Evolutionary conservation across 2,329 filamentous ascomycete species (phyloP).

Genomic region (Stemphylium beticola): DNA sequence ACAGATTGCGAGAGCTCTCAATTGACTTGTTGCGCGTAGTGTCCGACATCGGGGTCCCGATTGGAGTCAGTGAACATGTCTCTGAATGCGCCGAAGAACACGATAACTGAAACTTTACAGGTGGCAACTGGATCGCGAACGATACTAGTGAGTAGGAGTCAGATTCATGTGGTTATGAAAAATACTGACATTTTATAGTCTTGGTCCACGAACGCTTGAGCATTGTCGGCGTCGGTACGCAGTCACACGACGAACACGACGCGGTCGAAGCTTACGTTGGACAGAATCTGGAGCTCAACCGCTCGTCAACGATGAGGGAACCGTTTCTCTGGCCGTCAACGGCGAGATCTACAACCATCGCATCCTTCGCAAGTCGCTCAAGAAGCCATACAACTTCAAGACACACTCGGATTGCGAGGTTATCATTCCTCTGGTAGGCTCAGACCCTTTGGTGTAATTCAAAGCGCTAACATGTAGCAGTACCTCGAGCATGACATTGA

Average conservation of each 20-base stretch:
- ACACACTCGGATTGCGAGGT: conserved; percentile 98
- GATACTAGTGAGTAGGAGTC: conserved; percentile 73
- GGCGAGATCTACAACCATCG: conserved; percentile 99
- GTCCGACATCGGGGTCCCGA: conserved; percentile 96
- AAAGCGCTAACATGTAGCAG: conserved; percentile 55
- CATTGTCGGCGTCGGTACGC: conserved; percentile 92
- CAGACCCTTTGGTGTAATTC: background rate
- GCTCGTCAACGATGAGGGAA: conserved; percentile 87
- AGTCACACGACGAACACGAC: conserved; percentile 35
- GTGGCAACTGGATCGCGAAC: conserved; percentile 87
- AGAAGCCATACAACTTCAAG: conserved; percentile 92
- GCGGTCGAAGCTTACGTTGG: conserved; percentile 26
- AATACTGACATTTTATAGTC: conserved; percentile 53
- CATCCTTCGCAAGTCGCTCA: conserved; percentile 85
- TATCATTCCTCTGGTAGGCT: conserved; percentile 89
- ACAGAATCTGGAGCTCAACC: conserved; percentile 94
- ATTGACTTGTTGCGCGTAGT: conserved; percentile 59
- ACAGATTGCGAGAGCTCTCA: conserved; percentile 6
- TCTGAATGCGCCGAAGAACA: conserved; percentile 37
- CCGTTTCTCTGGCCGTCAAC: conserved; percentile 92
- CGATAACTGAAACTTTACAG: conserved; percentile 57
- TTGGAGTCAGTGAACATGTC: conserved; percentile 75
- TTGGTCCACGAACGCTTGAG: conserved; percentile 96
- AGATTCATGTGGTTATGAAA: conserved; percentile 5
- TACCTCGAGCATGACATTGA: conserved; percentile 93